Evolutionary conservation across 2,329 filamentous ascomycete species (phyloP).

Genomic region (Aspergillus sp.): DNA sequence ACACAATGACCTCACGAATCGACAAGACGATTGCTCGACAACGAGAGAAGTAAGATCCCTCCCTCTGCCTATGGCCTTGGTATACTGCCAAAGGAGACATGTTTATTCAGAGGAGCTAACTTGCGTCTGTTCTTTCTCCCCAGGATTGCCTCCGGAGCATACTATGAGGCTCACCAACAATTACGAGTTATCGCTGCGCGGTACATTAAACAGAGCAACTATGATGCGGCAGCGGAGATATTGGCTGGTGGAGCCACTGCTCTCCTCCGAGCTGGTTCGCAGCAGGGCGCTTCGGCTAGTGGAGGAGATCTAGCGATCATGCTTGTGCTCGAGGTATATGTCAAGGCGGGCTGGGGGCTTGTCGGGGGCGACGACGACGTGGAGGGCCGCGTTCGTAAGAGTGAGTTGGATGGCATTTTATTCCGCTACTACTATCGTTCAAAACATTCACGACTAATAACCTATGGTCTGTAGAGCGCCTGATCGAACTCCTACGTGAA

Average conservation of each 20-base stretch:
- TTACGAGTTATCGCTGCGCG: constrained; percentile 91
- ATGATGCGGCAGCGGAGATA: constrained; percentile 80
- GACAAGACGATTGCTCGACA: constrained; percentile 73
- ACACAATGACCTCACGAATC: constrained; percentile 50
- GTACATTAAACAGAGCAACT: constrained; percentile 86
- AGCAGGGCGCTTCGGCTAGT: constrained; percentile 89
- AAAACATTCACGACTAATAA: neutral
- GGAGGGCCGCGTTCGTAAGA: constrained; percentile 65
- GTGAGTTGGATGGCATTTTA: constrained; percentile 22
- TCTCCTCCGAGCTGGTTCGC: constrained; percentile 60
- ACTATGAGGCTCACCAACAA: constrained; percentile 98
- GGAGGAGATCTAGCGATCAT: constrained; percentile 86
- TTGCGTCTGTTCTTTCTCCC: constrained; percentile 10
- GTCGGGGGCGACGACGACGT: constrained; percentile 56
- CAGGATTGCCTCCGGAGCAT: constrained; percentile 86
- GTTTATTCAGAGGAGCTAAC: constrained; percentile 13
- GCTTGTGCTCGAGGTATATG: constrained; percentile 86
- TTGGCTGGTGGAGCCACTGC: constrained; percentile 80
- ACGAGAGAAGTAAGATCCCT: constrained; percentile 66
- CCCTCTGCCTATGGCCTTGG: neutral
- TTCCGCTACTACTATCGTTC: neutral
- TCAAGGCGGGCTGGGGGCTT: constrained; percentile 73
- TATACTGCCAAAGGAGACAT: neutral
- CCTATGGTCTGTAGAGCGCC: constrained; percentile 45
- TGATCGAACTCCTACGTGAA: constrained; percentile 75